Conservation (phyloP, 768 basidiomycete genomes). For the Pleurotus cornucopiae region DNA sequence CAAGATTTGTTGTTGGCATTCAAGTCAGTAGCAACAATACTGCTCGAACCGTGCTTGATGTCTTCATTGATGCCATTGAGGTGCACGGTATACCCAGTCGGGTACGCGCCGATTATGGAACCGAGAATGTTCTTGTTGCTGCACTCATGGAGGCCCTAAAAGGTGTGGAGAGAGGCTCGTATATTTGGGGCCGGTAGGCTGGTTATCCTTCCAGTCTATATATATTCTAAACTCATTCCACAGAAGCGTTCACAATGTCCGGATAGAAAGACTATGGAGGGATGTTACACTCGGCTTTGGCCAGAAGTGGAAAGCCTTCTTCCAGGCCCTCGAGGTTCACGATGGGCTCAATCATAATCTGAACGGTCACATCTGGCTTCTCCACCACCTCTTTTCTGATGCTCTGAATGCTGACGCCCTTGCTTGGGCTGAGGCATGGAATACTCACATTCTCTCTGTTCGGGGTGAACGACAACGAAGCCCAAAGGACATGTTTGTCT, state of each 20-base stretch:
- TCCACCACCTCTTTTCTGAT: conserved; percentile 31
- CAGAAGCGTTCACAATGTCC: conserved; percentile 36
- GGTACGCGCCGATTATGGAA: conserved; percentile 27
- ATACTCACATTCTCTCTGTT: conserved; percentile 23
- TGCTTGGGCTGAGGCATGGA: conserved; percentile 30
- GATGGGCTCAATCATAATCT: conserved; percentile 20
- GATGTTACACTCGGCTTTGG: conserved; percentile 32
- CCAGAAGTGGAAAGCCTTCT: conserved; percentile 34
- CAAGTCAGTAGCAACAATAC: conserved; percentile 35
- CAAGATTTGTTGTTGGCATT: conserved; percentile 29
- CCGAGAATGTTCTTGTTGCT: conserved; percentile 28
- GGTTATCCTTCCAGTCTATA: not conserved
- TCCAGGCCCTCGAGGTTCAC: conserved; percentile 25
- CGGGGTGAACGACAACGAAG: conserved; percentile 13
- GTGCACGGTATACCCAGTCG: conserved; percentile 27
- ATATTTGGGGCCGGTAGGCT: conserved; percentile 32
- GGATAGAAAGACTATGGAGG: conserved; percentile 34
- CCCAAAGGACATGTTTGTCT: conserved; percentile 27
- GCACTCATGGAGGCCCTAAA: conserved; percentile 20
- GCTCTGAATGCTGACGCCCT: conserved; percentile 24
- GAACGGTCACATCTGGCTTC: conserved; percentile 32
- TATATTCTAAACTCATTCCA: not conserved
- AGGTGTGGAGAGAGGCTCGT: conserved; percentile 24
- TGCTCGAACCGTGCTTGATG: conserved; percentile 29
- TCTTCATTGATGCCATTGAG: conserved; percentile 23